Evolutionary conservation across 2,329 filamentous ascomycete genomes (phyloP).

Genomic region (Colletotrichum cereale): DNA sequence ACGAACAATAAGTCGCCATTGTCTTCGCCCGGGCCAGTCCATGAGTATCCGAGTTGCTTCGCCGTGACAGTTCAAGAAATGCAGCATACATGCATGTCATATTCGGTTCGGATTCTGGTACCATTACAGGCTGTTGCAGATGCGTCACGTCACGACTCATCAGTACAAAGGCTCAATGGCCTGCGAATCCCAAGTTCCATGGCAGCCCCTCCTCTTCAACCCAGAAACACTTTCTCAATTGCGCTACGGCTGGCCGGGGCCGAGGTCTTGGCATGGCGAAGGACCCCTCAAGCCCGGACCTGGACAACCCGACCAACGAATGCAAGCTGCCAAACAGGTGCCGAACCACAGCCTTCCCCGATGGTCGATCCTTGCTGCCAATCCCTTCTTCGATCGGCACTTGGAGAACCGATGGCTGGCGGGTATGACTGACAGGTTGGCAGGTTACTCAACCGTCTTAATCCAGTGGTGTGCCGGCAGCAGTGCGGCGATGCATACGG

Average conservation of each 20-base stretch:
- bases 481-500: neutral
- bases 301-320: constrained; percentile 27
- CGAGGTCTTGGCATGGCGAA: constrained; percentile 17
- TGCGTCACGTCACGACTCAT: neutral
- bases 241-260: constrained; percentile 16
- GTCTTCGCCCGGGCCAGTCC: neutral
- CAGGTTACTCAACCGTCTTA: constrained; percentile 4
- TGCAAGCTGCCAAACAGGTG: constrained; percentile 25
- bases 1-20: neutral
- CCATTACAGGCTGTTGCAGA: neutral
- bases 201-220: neutral
- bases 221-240: neutral
- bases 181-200: neutral
- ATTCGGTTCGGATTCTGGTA: neutral
- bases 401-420: constrained; percentile 21
- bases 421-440: constrained; percentile 6
- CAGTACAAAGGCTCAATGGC: neutral
- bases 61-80: neutral
- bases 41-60: neutral
- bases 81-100: neutral
- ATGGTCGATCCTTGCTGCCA: constrained; percentile 31
- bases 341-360: constrained; percentile 32
- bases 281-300: constrained; percentile 20
- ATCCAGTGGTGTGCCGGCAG: neutral
- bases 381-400: constrained; percentile 35